Conservation (phyloP, 176 grass and related monocot species). For the Cymbopogon citratus region DNA sequence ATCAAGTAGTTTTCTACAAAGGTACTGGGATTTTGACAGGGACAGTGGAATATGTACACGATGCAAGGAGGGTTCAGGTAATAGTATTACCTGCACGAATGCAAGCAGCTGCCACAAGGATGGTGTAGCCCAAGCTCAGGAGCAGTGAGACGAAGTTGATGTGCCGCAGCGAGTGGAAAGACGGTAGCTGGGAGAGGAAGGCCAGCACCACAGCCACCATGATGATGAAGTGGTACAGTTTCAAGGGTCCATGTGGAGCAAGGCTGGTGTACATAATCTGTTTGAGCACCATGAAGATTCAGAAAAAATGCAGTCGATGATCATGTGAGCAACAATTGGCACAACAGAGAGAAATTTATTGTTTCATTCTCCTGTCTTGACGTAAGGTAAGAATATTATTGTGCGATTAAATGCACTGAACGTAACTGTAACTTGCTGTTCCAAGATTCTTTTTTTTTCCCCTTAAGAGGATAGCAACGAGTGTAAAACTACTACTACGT, state of each 20-base stretch:
- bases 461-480: too few species aligned
- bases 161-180: conserved; percentile 87
- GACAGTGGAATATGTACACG: background rate
- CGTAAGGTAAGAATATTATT: background rate
- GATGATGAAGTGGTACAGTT: conserved; percentile 89
- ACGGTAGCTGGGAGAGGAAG: conserved; percentile 85
- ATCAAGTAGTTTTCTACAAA: background rate
- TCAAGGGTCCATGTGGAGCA: conserved; percentile 65
- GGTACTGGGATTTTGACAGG: background rate
- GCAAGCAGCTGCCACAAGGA: conserved; percentile 67
- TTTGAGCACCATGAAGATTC: conserved; percentile 7
- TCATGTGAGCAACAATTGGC: background rate
- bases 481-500: too few species aligned
- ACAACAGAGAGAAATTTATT: conserved; percentile 6
- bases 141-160: conserved; percentile 87
- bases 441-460: too few species aligned
- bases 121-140: conserved; percentile 71
- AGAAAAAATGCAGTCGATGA: conserved; percentile 2
- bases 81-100: conserved; percentile 63
- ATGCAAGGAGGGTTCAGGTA: conserved; percentile 9
- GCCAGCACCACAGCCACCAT: conserved; percentile 70
- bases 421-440: too few species aligned
- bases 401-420: too few species aligned
- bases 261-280: conserved; percentile 92
- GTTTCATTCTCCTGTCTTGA: background rate